Evolutionary conservation across 163 green algal species (phyloP).

Genomic region (Volvox carteri): DNA sequence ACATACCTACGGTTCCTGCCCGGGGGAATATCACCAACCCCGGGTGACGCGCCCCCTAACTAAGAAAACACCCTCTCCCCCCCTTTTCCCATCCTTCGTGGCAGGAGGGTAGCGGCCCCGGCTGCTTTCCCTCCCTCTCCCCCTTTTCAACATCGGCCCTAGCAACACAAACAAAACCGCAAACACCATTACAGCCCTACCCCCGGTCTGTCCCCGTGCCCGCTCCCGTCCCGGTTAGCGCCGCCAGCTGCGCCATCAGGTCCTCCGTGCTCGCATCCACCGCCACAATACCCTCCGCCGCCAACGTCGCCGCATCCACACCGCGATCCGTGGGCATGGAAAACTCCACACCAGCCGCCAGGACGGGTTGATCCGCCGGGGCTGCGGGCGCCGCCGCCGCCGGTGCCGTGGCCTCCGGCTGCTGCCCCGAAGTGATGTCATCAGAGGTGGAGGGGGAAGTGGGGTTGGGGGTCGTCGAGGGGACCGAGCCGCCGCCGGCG

Average conservation of each 20-base stretch:
- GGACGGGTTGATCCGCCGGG: slow-evolving; percentile 43
- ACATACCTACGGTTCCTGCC: no score
- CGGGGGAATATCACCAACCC: no score
- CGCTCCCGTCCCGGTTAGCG: no score
- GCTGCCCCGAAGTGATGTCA: not conserved
- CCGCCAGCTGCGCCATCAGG: slow-evolving; percentile 76
- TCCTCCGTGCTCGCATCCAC: slow-evolving; percentile 76
- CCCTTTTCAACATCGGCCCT: no score
- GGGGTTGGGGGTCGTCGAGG: not conserved
- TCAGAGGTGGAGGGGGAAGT: not conserved
- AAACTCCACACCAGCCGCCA: slow-evolving; percentile 79
- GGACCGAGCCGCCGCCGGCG: not conserved
- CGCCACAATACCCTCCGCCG: slow-evolving; percentile 65
- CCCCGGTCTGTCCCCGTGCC: no score
- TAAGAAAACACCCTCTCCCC: no score
- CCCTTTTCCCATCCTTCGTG: no score
- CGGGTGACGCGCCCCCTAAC: no score
- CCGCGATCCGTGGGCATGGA: slow-evolving; percentile 63
- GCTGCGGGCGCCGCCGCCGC: slow-evolving; percentile 31
- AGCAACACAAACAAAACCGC: no score
- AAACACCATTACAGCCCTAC: no score
- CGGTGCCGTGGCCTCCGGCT: not conserved
- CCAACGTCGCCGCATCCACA: slow-evolving; percentile 66
- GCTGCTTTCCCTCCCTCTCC: no score
- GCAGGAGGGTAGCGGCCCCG: no score